These are phyloP conservation scores for Scheffersomyces amazonensis DNA, from an alignment of 805 yeast species.

Conservation along the genomic window DNA sequence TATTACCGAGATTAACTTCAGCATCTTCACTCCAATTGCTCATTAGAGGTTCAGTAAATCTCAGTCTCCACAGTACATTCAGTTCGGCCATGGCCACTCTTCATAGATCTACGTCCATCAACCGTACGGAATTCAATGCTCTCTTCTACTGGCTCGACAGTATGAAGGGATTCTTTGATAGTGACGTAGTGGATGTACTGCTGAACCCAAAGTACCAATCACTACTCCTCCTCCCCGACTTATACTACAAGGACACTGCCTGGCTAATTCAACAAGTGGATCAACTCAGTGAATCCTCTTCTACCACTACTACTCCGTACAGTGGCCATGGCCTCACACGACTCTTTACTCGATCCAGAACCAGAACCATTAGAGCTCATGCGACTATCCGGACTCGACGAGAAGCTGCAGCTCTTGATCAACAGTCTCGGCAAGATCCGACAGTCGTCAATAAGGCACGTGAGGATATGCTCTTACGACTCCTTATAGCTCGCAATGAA, in stretches of 20 bases:
- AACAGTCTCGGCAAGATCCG: constrained; percentile 41
- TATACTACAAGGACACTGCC: constrained; percentile 51
- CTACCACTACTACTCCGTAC: neutral
- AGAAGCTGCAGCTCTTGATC: constrained; percentile 43
- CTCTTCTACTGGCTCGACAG: constrained; percentile 66
- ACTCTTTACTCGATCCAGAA: constrained; percentile 54
- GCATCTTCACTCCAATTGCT: constrained; percentile 30
- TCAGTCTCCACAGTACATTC: constrained; percentile 43
- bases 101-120: constrained; percentile 49
- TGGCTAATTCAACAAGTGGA: constrained; percentile 59
- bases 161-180: constrained; percentile 64
- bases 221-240: constrained; percentile 58
- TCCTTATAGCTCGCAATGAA: constrained; percentile 66
- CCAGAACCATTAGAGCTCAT: constrained; percentile 68
- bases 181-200: constrained; percentile 80
- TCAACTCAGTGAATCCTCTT: constrained; percentile 46
- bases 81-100: constrained; percentile 47
- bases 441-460: constrained; percentile 39
- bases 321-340: neutral
- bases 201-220: constrained; percentile 62
- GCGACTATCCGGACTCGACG: constrained; percentile 59
- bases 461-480: constrained; percentile 71
- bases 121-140: constrained; percentile 60
- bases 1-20: constrained; percentile 56
- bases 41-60: constrained; percentile 12